A percentile compares a stretch with the other conserved stretches of the same genome.
These are phyloP conservation scores for Heterococcus sp. DNA, from an alignment of 108 stramenopile genomes.

Conservation along the genomic window DNA sequence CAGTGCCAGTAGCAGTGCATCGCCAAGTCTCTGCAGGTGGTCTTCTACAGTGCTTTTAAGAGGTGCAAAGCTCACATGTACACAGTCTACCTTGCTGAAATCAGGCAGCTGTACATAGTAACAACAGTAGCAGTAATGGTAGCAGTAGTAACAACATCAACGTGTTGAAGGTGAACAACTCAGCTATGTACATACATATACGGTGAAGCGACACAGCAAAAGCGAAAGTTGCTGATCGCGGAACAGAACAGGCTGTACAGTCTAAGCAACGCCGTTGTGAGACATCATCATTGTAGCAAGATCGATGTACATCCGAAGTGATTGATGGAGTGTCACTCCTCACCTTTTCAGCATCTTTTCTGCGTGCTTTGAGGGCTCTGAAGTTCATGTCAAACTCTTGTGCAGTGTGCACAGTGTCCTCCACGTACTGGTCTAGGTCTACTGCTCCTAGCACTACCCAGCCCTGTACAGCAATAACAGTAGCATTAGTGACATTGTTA, in stretches of 20 bases:
- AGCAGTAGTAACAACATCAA: no score
- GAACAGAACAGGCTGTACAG: no score
- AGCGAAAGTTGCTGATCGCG: no score
- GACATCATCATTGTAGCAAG: no score
- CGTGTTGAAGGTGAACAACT: no score
- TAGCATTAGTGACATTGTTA: no score
- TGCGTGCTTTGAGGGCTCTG: constrained; percentile 41
- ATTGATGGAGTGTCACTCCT: no score
- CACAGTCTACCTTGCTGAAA: constrained; percentile 49
- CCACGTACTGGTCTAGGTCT: constrained; percentile 56
- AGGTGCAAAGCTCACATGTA: constrained; percentile 49
- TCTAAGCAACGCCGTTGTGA: no score
- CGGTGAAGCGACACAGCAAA: no score
- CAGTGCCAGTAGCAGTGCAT: constrained; percentile 55
- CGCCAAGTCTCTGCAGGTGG: constrained; percentile 51
- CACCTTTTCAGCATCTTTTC: constrained; percentile 59
- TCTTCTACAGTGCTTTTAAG: constrained; percentile 59
- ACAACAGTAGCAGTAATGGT: no score
- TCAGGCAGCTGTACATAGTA: not conserved
- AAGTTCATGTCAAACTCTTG: constrained; percentile 53
- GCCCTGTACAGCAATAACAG: not conserved
- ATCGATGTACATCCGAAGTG: no score
- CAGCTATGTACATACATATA: no score
- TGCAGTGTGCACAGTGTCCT: constrained; percentile 7
- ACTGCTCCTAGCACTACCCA: constrained; percentile 52